Evolutionary conservation across 2,329 filamentous ascomycete genomes (phyloP).

Genomic region (Aspergillus sp.): DNA sequence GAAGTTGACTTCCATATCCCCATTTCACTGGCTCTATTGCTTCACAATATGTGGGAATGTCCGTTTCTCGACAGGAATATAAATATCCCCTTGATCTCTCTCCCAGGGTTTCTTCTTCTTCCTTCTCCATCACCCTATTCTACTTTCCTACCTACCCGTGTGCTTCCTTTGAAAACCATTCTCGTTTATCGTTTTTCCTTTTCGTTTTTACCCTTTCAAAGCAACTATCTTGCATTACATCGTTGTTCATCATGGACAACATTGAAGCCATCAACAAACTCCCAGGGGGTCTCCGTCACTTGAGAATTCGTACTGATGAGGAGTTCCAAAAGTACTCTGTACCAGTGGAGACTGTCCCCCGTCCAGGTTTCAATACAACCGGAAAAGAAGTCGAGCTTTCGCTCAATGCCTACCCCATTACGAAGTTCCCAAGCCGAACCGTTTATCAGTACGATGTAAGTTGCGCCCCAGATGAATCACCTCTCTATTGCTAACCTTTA

Average conservation of each 20-base stretch:
- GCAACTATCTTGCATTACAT: background rate
- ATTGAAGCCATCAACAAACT: constrained; percentile 26
- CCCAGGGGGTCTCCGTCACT: constrained; percentile 25
- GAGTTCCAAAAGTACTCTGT: constrained; percentile 33
- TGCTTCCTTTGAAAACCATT: too few relatives aligned
- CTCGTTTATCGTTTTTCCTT: background rate
- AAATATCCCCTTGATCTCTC: background rate
- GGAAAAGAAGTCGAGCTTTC: constrained; percentile 58
- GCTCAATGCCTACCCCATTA: constrained; percentile 76
- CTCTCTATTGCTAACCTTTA: background rate
- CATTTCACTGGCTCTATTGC: background rate
- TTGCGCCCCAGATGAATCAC: constrained; percentile 20
- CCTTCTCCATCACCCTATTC: background rate
- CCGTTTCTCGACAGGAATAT: background rate
- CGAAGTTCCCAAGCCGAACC: constrained; percentile 57
- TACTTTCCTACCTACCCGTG: background rate
- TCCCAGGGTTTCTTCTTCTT: background rate
- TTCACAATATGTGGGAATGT: background rate
- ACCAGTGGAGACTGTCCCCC: constrained; percentile 40
- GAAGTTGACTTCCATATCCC: background rate
- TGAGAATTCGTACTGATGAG: constrained; percentile 31
- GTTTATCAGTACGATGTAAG: constrained; percentile 86
- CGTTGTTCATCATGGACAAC: constrained; percentile 20
- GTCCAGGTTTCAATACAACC: constrained; percentile 60
- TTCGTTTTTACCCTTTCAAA: background rate